Percentiles rank a stretch among this genome's conserved stretches.
These are phyloP conservation scores for Vitis rupestris DNA, from an alignment of 164 flowering plant genomes.

Conservation along the genomic window DNA sequence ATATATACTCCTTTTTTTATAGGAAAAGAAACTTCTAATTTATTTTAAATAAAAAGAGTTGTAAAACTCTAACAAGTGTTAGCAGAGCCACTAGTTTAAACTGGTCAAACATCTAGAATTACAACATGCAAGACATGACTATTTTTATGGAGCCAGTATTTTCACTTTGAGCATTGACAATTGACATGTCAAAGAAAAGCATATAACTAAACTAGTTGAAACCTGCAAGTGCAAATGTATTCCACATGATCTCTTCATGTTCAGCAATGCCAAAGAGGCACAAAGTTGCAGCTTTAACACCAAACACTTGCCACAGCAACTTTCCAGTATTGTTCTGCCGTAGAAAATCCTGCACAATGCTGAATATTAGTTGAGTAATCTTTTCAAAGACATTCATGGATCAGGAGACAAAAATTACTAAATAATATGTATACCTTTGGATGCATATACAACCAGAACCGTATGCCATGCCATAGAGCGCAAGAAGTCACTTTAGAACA, in stretches of 20 bases:
- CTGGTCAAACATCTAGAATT: too few relatives aligned
- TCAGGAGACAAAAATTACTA: not conserved
- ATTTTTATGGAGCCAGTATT: not conserved
- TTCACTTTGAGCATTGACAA: not conserved
- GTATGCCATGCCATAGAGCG: conserved; percentile 63
- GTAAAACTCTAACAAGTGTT: too few relatives aligned
- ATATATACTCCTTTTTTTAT: not conserved
- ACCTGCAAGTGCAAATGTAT: conserved; percentile 73
- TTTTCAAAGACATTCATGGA: not conserved
- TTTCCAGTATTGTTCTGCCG: conserved; percentile 97
- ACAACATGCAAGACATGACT: too few relatives aligned
- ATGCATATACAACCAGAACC: conserved; percentile 97
- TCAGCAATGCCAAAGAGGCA: conserved; percentile 86
- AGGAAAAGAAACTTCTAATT: too few relatives aligned
- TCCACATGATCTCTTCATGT: conserved; percentile 95
- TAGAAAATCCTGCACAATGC: conserved; percentile 67
- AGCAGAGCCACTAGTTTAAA: too few relatives aligned
- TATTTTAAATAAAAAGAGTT: too few relatives aligned
- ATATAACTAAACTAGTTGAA: not conserved
- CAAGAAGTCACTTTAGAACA: conserved; percentile 57
- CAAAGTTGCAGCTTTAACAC: conserved; percentile 74
- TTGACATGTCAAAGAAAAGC: not conserved
- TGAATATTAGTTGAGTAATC: not conserved
- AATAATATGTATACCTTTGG: conserved; percentile 66
- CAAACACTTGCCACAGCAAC: conserved; percentile 92